phyloP scores from a whole-genome alignment of 1,284 basidiomycete genomes.

The Tilletia caries region DNA sequence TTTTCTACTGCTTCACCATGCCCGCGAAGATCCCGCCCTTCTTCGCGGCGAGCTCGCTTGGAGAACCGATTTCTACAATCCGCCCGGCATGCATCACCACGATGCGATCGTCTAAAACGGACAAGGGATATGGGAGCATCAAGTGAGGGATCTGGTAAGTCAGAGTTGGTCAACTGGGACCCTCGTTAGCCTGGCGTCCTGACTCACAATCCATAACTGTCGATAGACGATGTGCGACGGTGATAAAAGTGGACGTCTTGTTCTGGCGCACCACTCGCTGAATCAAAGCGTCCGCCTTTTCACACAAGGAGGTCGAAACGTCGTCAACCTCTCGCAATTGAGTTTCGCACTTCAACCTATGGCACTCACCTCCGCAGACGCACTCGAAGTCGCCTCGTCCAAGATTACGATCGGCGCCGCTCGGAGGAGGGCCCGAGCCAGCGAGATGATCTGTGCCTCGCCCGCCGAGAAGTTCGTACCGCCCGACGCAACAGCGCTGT shows the following conservation, averaged over 20 bases:
- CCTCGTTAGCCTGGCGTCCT: too few species aligned
- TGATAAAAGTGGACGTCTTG: conserved; percentile 54
- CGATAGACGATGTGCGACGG: conserved; percentile 34
- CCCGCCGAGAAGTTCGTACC: conserved; percentile 81
- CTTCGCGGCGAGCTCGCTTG: conserved; percentile 46
- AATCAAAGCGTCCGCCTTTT: conserved; percentile 26
- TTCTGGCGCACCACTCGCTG: conserved; percentile 28
- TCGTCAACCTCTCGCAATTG: too few species aligned
- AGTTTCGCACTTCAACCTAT: too few species aligned
- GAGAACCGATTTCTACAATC: conserved; percentile 72
- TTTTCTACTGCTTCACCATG: conserved; percentile 6
- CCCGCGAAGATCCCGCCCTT: conserved; percentile 15
- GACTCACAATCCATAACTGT: conserved; percentile 27
- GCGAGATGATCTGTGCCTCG: conserved; percentile 75
- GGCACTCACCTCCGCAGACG: conserved; percentile 13
- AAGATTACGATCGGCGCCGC: conserved; percentile 73
- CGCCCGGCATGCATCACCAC: conserved; percentile 59
- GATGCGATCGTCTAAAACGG: conserved; percentile 65
- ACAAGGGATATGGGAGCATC: background rate
- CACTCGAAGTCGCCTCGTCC: conserved; percentile 78
- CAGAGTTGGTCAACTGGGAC: too few species aligned
- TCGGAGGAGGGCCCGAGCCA: conserved; percentile 69
- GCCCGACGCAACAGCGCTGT: conserved; percentile 71
- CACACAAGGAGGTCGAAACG: too few species aligned
- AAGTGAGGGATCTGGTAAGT: too few species aligned